These are phyloP conservation scores for Tylopilus intermedius DNA, from an alignment of 768 basidiomycete genomes.

Conservation along the genomic window DNA sequence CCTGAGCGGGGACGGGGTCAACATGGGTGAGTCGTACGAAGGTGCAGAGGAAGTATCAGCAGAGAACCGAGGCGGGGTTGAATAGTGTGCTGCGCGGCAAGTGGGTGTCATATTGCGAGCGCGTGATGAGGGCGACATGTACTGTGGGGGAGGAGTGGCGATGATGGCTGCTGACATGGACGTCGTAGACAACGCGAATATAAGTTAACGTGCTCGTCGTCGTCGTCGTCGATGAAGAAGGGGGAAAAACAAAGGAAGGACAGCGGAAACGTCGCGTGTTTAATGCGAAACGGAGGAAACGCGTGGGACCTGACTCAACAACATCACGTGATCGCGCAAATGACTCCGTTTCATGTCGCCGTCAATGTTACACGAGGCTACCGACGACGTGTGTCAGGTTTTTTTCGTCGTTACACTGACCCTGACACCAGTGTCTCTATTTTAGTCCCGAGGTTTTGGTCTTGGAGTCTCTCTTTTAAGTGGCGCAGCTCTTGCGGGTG, in stretches of 20 bases:
- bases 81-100: slow-evolving; percentile 29
- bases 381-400: background rate
- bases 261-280: slow-evolving; percentile 21
- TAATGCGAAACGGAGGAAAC: slow-evolving; percentile 20
- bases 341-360: slow-evolving; percentile 23
- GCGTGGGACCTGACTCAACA: slow-evolving; percentile 34
- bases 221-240: slow-evolving; percentile 11
- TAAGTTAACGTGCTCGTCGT: slow-evolving; percentile 12
- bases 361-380: slow-evolving; percentile 35
- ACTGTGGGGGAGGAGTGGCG: slow-evolving; percentile 33
- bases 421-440: background rate
- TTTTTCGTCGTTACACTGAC: slow-evolving; percentile 1
- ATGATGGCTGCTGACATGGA: slow-evolving; percentile 24
- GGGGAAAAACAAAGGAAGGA: slow-evolving; percentile 16
- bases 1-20: slow-evolving; percentile 60
- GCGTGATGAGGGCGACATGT: slow-evolving; percentile 33
- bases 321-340: slow-evolving; percentile 29
- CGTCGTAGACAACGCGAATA: slow-evolving; percentile 16
- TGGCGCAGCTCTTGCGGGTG: background rate
- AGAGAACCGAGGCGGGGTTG: slow-evolving; percentile 32
- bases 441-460: background rate
- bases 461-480: background rate
- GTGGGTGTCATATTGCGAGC: slow-evolving; percentile 30
- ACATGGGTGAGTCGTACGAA: slow-evolving; percentile 53
- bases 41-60: slow-evolving; percentile 20